A percentile compares a stretch with the other conserved stretches of the same genome.
These are phyloP conservation scores for Zygosaccharomyces kombuchaensis DNA, from an alignment of 805 yeast genomes.

Conservation along the genomic window DNA sequence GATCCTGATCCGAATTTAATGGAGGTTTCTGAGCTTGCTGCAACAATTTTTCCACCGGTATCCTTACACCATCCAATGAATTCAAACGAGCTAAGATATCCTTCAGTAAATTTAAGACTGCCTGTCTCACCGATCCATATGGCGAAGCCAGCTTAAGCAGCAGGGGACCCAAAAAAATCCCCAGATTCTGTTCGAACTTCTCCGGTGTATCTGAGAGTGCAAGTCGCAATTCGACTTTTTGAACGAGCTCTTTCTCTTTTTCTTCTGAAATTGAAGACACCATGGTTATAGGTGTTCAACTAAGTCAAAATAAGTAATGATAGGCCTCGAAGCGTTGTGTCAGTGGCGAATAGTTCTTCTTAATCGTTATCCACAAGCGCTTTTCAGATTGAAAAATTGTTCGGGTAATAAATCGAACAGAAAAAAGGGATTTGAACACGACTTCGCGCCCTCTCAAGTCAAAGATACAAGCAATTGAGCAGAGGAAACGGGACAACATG, in stretches of 20 bases:
- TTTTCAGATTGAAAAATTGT: constrained; percentile 3
- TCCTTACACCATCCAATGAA: constrained; percentile 46
- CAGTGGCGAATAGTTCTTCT: neutral
- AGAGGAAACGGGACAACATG: constrained; percentile 18
- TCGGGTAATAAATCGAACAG: constrained; percentile 6
- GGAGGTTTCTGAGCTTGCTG: constrained; percentile 58
- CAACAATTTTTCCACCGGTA: constrained; percentile 63
- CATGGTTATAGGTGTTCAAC: neutral
- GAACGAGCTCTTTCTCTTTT: constrained; percentile 56
- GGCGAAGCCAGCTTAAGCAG: constrained; percentile 74
- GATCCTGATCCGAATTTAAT: constrained; percentile 40
- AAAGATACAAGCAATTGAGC: neutral
- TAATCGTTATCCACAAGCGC: neutral
- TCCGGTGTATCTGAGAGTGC: constrained; percentile 68
- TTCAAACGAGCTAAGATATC: constrained; percentile 64
- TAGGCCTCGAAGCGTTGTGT: neutral
- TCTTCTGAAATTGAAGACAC: constrained; percentile 21
- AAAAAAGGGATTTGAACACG: neutral
- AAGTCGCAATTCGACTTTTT: constrained; percentile 75
- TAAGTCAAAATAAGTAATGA: neutral
- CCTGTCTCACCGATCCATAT: constrained; percentile 58
- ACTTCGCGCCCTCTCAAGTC: neutral
- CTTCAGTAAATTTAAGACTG: constrained; percentile 62
- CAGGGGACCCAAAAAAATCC: constrained; percentile 68
- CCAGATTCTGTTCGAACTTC: constrained; percentile 58